Conservation (phyloP, 2,329 filamentous ascomycete genomes). For the Arthrinium phaeospermum region DNA sequence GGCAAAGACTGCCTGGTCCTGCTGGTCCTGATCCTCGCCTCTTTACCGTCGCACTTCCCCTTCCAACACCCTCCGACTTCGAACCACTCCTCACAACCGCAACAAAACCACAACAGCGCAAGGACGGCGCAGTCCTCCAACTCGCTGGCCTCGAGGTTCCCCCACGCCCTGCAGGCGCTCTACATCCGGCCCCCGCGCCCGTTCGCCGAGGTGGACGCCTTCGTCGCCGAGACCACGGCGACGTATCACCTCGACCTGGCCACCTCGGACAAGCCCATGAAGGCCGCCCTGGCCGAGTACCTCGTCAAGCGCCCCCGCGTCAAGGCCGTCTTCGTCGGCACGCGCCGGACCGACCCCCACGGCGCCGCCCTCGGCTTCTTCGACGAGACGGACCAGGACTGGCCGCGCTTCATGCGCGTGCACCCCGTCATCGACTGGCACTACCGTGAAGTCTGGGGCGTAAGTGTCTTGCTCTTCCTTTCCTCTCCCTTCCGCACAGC, state of each 20-base stretch:
- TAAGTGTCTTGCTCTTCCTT: conserved; percentile 52
- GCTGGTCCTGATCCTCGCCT: conserved; percentile 82
- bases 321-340: conserved; percentile 84
- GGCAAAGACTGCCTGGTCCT: conserved; percentile 97
- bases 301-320: conserved; percentile 68
- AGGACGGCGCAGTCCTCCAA: conserved; percentile 22
- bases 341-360: conserved; percentile 90
- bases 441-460: conserved; percentile 92
- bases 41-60: conserved; percentile 44
- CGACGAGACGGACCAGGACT: conserved; percentile 84
- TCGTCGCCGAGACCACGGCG: conserved; percentile 70
- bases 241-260: conserved; percentile 78
- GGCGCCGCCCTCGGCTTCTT: conserved; percentile 80
- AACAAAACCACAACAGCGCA: conserved; percentile 16
- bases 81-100: conserved; percentile 14
- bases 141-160: conserved; percentile 36
- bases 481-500: neutral
- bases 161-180: conserved; percentile 71
- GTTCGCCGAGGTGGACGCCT: conserved; percentile 84
- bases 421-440: conserved; percentile 99
- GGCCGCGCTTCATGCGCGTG: conserved; percentile 91
- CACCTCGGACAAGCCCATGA: conserved; percentile 81
- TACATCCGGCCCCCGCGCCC: conserved; percentile 88
- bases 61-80: conserved; percentile 14
- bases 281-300: conserved; percentile 79